Percentiles rank a stretch among this genome's conserved stretches.
Conservation (phyloP, 2,329 filamentous ascomycete genomes). For the Gaeumannomyces sp. region DNA sequence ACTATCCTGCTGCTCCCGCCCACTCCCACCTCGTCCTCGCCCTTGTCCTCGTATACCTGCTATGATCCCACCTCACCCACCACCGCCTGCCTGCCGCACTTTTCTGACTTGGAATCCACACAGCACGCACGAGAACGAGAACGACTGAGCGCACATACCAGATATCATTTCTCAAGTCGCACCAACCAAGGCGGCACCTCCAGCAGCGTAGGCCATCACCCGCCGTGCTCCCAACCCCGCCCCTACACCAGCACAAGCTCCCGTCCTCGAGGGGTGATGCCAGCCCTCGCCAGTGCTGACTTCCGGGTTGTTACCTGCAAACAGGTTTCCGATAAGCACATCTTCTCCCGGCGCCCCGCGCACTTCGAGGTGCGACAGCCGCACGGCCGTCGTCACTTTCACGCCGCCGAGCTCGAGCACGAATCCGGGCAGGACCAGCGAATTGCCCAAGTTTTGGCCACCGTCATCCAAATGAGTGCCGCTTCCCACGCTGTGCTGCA, state of each 20-base stretch:
- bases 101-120: not conserved
- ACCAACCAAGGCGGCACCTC: not conserved
- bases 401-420: not conserved
- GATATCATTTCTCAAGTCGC: not conserved
- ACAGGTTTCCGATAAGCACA: constrained; percentile 1
- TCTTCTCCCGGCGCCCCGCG: not conserved
- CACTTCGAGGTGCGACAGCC: not conserved
- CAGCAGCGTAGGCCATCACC: no score
- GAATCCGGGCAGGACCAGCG: not conserved
- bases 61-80: not conserved
- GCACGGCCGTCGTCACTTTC: not conserved
- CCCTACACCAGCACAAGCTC: not conserved
- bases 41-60: not conserved
- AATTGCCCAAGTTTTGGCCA: constrained; percentile 5
- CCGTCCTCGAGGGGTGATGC: not conserved
- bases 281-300: not conserved
- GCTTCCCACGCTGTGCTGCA: constrained; percentile 2
- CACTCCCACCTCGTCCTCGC: not conserved
- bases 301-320: not conserved
- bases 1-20: not conserved
- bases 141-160: not conserved
- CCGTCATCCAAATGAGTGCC: constrained; percentile 5
- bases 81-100: not conserved
- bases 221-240: not conserved
- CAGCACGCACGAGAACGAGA: not conserved